Conservation (phyloP, 768 basidiomycete species). For the Russula lepida region DNA sequence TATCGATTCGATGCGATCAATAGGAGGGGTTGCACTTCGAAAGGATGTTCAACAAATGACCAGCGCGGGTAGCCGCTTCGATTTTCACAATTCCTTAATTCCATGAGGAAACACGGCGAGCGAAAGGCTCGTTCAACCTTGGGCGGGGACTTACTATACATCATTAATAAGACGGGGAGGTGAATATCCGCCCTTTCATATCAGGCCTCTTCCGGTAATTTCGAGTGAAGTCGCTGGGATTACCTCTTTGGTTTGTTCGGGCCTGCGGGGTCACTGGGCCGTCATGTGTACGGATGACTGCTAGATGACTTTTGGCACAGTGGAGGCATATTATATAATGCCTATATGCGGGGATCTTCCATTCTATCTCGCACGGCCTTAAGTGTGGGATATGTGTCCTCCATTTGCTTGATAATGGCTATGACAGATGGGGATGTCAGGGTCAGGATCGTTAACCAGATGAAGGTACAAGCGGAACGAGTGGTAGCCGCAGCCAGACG, state of each 20-base stretch:
- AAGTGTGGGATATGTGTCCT: not conserved
- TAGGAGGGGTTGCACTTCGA: not conserved
- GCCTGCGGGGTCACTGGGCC: not conserved
- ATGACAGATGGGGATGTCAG: not conserved
- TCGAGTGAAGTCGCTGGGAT: not conserved
- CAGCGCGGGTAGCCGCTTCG: not conserved
- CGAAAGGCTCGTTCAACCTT: not conserved
- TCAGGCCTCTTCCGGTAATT: not conserved
- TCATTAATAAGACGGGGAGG: not conserved
- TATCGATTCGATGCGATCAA: not conserved
- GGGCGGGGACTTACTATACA: constrained; percentile 3
- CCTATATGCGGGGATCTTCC: not conserved
- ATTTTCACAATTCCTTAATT: not conserved
- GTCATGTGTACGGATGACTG: not conserved
- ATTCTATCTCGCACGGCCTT: not conserved
- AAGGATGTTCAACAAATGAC: not conserved
- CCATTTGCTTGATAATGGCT: not conserved
- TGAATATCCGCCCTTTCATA: not conserved
- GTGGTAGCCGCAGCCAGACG: not conserved
- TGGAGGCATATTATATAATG: not conserved
- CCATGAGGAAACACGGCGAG: not conserved
- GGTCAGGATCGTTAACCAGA: not conserved
- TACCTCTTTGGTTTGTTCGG: not conserved
- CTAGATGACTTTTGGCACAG: not conserved
- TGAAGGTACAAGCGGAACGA: constrained; percentile 1